A percentile compares a stretch with the other conserved stretches of the same genome.
phyloP scores from a whole-genome alignment of 495 filamentous ascomycete species.

The Podospora didyma region DNA sequence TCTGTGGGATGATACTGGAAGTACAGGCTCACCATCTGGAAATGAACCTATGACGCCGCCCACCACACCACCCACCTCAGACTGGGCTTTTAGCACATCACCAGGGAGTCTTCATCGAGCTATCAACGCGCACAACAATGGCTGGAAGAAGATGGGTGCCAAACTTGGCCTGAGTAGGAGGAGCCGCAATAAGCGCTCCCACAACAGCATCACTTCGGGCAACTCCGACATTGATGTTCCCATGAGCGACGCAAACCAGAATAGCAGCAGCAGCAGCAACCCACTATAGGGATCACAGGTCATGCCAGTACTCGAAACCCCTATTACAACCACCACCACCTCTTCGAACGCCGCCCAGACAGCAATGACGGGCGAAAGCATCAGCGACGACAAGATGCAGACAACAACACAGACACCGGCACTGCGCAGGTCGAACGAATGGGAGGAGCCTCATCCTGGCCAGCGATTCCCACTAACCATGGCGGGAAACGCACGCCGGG shows the following conservation, averaged over 20 bases:
- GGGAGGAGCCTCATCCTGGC: constrained; percentile 48
- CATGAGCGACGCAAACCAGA: constrained; percentile 26
- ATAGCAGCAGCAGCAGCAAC: constrained; percentile 28
- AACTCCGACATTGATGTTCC: constrained; percentile 20
- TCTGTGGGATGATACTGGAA: constrained; percentile 48
- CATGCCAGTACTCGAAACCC: constrained; percentile 42
- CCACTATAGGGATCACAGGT: constrained; percentile 53
- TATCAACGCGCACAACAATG: constrained; percentile 50
- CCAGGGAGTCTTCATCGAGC: constrained; percentile 48
- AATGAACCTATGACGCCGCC: constrained; percentile 84
- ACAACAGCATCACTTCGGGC: constrained; percentile 33
- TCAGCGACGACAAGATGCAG: constrained; percentile 9
- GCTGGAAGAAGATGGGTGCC: constrained; percentile 84
- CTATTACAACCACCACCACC: constrained; percentile 18
- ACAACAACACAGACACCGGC: constrained; percentile 15
- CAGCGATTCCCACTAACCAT: constrained; percentile 34
- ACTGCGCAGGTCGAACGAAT: constrained; percentile 19
- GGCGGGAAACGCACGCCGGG: constrained; percentile 25
- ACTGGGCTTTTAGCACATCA: constrained; percentile 50
- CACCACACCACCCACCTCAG: constrained; percentile 70
- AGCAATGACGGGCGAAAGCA: constrained; percentile 15
- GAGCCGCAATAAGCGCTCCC: constrained; percentile 34
- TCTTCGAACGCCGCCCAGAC: constrained; percentile 11
- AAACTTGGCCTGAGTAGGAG: constrained; percentile 70
- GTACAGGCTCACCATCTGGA: constrained; percentile 46